These are phyloP conservation scores for Hysterium pulicare DNA, from an alignment of 2,329 filamentous ascomycete genomes.

Conservation along the genomic window DNA sequence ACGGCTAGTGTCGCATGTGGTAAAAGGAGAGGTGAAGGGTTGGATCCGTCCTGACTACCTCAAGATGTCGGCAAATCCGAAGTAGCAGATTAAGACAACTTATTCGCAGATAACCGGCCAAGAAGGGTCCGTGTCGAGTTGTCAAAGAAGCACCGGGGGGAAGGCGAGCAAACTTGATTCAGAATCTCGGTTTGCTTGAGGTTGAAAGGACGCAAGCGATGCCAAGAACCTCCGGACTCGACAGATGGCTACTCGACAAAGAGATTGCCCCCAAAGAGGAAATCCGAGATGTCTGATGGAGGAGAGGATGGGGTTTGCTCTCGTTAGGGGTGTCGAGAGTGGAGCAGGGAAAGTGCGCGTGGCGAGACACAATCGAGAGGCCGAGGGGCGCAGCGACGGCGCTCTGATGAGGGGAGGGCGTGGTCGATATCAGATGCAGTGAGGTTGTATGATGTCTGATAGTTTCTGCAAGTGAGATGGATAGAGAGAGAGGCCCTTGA, in stretches of 20 bases:
- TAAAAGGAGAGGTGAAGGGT: conserved; percentile 8
- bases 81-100: conserved; percentile 6
- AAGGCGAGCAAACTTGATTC: conserved; percentile 12
- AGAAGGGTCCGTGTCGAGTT: conserved; percentile 11
- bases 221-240: conserved; percentile 10
- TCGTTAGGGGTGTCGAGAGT: conserved; percentile 9
- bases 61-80: conserved; percentile 8
- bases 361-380: conserved; percentile 20
- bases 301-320: conserved; percentile 12
- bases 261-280: not conserved
- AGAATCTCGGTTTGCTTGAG: conserved; percentile 10
- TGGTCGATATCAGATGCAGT: not conserved
- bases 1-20: conserved; percentile 30
- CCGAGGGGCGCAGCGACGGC: not conserved
- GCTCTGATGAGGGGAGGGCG: not conserved
- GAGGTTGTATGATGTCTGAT: not conserved
- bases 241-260: not conserved
- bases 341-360: conserved; percentile 20
- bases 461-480: conserved; percentile 2
- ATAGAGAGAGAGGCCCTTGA: conserved; percentile 1
- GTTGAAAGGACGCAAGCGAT: conserved; percentile 12
- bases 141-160: conserved; percentile 8
- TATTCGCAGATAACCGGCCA: conserved; percentile 2
- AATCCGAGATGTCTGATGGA: not conserved
- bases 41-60: conserved; percentile 11